Percentiles rank a stretch among this genome's conserved stretches.
Conservation (phyloP, 106 monocot species). For the Hemerocallis citrina region DNA sequence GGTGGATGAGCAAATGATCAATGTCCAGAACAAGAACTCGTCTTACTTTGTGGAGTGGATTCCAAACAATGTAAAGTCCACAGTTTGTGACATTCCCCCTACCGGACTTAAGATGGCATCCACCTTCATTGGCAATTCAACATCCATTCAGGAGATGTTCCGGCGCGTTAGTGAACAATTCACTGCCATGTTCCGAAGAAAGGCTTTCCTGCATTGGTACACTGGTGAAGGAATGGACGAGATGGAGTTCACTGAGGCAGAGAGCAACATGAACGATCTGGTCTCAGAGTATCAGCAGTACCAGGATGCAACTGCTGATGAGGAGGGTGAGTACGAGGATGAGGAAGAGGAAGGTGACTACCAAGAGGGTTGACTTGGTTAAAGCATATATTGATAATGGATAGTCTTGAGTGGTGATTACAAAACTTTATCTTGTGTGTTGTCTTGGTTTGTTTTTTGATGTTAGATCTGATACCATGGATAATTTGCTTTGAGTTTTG, state of each 20-base stretch:
- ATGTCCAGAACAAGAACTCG: constrained; percentile 90
- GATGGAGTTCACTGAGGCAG: constrained; percentile 55
- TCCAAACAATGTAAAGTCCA: constrained; percentile 81
- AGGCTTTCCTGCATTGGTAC: constrained; percentile 59
- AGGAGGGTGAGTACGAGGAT: constrained; percentile 31
- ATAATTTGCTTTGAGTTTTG: no score
- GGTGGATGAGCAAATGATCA: constrained; percentile 80
- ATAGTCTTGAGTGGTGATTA: no score
- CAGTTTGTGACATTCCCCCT: constrained; percentile 49
- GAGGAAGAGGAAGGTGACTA: constrained; percentile 6
- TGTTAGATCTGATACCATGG: no score
- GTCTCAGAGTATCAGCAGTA: constrained; percentile 55
- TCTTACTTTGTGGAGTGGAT: constrained; percentile 92
- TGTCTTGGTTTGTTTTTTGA: no score
- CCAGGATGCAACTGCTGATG: constrained; percentile 42
- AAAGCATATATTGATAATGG: no score
- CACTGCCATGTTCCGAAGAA: constrained; percentile 44
- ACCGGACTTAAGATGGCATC: constrained; percentile 44
- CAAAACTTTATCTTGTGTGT: no score
- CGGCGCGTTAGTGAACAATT: constrained; percentile 50
- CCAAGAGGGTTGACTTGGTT: constrained; percentile 2
- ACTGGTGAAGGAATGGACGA: constrained; percentile 51
- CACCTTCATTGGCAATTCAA: constrained; percentile 45
- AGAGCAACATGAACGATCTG: constrained; percentile 54
- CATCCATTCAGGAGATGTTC: constrained; percentile 62